Evolutionary conservation across 2,329 filamentous ascomycete species (phyloP), one percentile per base, ranked within the genome.

Genomic region (Neofusicoccum parvum): DNA sequence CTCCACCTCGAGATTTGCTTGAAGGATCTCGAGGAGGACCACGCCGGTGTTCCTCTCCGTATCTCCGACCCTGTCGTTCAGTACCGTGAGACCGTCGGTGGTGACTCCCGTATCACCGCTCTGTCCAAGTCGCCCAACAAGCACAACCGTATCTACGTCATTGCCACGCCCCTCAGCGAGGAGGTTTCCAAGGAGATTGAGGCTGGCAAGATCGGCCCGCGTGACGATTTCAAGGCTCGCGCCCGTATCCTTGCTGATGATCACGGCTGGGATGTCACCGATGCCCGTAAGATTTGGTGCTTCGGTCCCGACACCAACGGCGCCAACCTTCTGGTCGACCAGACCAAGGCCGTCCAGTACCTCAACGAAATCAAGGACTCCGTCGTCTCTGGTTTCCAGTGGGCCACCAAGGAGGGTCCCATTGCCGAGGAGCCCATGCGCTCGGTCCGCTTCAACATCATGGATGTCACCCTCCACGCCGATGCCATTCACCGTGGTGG

Each of bases 291-390:
- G 92, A 99, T 99, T 83, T 99, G 95, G 95, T 96, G 92, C 81
- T 99, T 99, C 85, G 95, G 95, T 83, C 95, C 95, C 76, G 95
- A 99, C 83, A 96, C 93, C 81, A 95, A 86, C 79, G 95, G 95
- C 82, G 90, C 95, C 88, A 99, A 99, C 90, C 86, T 99, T 88
- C 87, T 99, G 75, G 90, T 99, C 79, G 95, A 99, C 85, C 95
- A 98, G 90, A 97, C 94, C 88, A 99, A 98, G 92, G 95, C 95
- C 75, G 95, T 99, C 73, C 95, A 99, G 87, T 99, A 98, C 90
- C 88, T 99, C 79, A 95, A 92, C 87, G 95, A 99, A 92, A 99
- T 99, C 90, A 99, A 99, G 92, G 95, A 99, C 80, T 98, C 94
- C 68, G 90, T 98, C 75, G 94, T 98, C 79, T 98, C 95, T 74